A percentile compares a stretch with the other conserved stretches of the same genome.
These are phyloP conservation scores for Yamadazyma endophytica DNA, from an alignment of 805 yeast species.

Conservation along the genomic window DNA sequence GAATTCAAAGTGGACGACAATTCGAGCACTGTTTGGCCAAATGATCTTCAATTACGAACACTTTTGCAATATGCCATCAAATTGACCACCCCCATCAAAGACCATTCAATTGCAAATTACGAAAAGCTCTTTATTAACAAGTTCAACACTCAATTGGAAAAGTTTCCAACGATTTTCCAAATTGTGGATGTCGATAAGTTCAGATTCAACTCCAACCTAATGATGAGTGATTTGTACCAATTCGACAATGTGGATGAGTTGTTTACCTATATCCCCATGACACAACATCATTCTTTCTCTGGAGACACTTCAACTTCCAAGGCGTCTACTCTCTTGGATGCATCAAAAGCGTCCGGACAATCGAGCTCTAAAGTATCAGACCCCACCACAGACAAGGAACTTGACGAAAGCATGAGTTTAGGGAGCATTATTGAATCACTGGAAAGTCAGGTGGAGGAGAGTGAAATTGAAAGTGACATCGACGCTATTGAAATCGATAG, in stretches of 20 bases:
- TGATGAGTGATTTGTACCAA: conserved; percentile 13
- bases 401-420: too few relatives aligned
- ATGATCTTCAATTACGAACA: conserved; percentile 23
- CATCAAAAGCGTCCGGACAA: too few relatives aligned
- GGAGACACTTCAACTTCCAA: too few relatives aligned
- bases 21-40: conserved; percentile 22
- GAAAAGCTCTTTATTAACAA: conserved; percentile 4
- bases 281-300: too few relatives aligned
- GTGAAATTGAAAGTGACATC: too few relatives aligned
- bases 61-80: conserved; percentile 25
- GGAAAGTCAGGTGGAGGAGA: too few relatives aligned
- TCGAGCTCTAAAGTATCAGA: too few relatives aligned
- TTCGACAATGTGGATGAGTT: conserved; percentile 17
- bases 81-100: conserved; percentile 13
- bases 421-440: too few relatives aligned
- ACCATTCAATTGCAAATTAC: conserved; percentile 3
- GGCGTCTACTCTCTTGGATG: too few relatives aligned
- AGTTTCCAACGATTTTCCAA: conserved; percentile 25
- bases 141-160: conserved; percentile 5
- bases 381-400: too few relatives aligned
- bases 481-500: not conserved
- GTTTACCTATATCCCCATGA: too few relatives aligned
- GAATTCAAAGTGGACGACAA: conserved; percentile 2
- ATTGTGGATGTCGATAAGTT: conserved; percentile 22
- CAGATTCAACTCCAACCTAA: conserved; percentile 8